Evolutionary conservation across 2,329 filamentous ascomycete species (phyloP).

Genomic region (Alternaria conjuncta): DNA sequence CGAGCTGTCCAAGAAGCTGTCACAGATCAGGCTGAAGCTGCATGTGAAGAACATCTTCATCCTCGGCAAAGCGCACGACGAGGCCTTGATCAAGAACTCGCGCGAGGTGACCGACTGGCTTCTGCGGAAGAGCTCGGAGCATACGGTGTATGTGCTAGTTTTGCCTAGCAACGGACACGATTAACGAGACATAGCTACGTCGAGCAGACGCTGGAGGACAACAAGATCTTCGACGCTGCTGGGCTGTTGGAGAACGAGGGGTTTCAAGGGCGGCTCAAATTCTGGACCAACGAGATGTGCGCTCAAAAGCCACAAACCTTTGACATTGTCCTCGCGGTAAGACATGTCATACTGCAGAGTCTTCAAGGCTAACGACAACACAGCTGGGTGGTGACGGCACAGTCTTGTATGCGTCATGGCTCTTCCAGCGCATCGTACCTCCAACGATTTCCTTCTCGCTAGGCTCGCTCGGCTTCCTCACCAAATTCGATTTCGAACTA

Average conservation of each 20-base stretch:
- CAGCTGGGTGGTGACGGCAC: slow-evolving; percentile 91
- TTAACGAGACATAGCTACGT: slow-evolving; percentile 60
- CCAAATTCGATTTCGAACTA: slow-evolving; percentile 90
- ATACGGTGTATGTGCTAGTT: slow-evolving; percentile 68
- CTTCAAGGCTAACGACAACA: slow-evolving; percentile 5
- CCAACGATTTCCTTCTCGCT: slow-evolving; percentile 91
- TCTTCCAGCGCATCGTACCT: slow-evolving; percentile 94
- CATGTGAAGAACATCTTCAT: slow-evolving; percentile 84
- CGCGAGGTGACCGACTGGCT: slow-evolving; percentile 82
- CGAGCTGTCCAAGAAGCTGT: slow-evolving; percentile 84
- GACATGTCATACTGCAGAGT: slow-evolving; percentile 11
- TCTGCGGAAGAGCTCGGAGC: slow-evolving; percentile 71
- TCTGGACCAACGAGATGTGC: slow-evolving; percentile 85
- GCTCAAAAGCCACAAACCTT: slow-evolving; percentile 81
- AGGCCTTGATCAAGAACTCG: slow-evolving; percentile 77
- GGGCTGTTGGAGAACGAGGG: slow-evolving; percentile 69
- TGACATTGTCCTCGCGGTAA: slow-evolving; percentile 84
- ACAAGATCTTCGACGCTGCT: slow-evolving; percentile 75
- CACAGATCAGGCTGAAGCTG: slow-evolving; percentile 81
- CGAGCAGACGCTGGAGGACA: slow-evolving; percentile 74
- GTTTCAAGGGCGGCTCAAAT: slow-evolving; percentile 68
- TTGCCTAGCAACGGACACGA: not conserved
- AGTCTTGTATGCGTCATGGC: slow-evolving; percentile 92
- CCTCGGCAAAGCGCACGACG: slow-evolving; percentile 90
- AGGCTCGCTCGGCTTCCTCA: slow-evolving; percentile 91